Evolutionary conservation across 2,329 filamentous ascomycete species (phyloP).

Genomic region (Cercospora zeina): DNA sequence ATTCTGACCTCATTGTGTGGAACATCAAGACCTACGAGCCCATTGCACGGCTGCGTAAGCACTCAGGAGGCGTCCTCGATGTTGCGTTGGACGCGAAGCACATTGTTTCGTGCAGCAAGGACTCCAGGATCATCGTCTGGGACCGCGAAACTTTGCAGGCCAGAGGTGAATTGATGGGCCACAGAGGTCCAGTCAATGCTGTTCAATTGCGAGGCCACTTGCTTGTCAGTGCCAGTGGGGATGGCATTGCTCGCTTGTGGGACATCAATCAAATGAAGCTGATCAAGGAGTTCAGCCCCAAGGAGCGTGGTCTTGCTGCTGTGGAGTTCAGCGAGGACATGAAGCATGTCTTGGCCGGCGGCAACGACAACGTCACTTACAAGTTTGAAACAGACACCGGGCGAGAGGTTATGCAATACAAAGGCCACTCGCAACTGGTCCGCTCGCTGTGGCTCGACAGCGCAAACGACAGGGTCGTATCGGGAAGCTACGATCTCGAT

Average conservation of each 20-base stretch:
- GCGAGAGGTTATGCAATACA: slow-evolving; percentile 75
- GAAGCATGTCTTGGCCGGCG: slow-evolving; percentile 87
- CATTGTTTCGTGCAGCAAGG: slow-evolving; percentile 97
- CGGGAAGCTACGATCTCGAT: slow-evolving; percentile 90
- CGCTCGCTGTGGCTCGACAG: slow-evolving; percentile 89
- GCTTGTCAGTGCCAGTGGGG: slow-evolving; percentile 89
- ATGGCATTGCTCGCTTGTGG: slow-evolving; percentile 93
- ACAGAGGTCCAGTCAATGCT: slow-evolving; percentile 90
- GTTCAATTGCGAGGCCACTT: slow-evolving; percentile 92
- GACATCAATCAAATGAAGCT: slow-evolving; percentile 85
- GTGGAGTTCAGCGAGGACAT: slow-evolving; percentile 95
- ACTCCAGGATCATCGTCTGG: slow-evolving; percentile 92
- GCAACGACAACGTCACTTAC: slow-evolving; percentile 93
- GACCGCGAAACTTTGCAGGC: slow-evolving; percentile 75
- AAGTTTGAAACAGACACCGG: slow-evolving; percentile 94
- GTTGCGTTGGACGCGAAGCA: slow-evolving; percentile 88
- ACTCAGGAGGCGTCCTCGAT: slow-evolving; percentile 87
- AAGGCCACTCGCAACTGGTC: slow-evolving; percentile 81
- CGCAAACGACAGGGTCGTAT: slow-evolving; percentile 80
- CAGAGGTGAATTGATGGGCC: slow-evolving; percentile 77
- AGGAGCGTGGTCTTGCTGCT: slow-evolving; percentile 91
- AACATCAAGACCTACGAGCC: slow-evolving; percentile 79
- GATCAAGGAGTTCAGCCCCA: slow-evolving; percentile 84
- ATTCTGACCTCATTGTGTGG: slow-evolving; percentile 89
- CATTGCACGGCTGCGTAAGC: slow-evolving; percentile 72